A percentile compares a stretch with the other conserved stretches of the same genome.
Evolutionary conservation across 257 asterid genomes (phyloP).

Genomic region (Galeopsis tetrahit): DNA sequence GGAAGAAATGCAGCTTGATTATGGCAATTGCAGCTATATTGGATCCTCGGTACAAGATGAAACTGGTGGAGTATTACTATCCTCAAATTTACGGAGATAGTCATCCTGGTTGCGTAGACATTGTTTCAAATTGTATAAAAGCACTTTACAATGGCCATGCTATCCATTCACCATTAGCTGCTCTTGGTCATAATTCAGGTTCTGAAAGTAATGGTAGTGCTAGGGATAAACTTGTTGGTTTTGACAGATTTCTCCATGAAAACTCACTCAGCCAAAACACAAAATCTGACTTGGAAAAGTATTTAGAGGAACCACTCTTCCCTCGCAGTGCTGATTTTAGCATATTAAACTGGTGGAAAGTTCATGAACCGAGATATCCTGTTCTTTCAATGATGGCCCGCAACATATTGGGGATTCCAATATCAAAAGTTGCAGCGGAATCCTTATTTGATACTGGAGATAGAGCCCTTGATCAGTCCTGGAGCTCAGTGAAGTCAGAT

Average conservation of each 20-base stretch:
- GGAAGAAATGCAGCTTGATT: conserved; percentile 97
- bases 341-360: conserved; percentile 95
- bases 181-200: conserved; percentile 54
- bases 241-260: conserved; percentile 73
- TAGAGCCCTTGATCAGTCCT: conserved; percentile 52
- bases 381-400: conserved; percentile 90
- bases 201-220: conserved; percentile 53
- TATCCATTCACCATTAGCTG: conserved; percentile 63
- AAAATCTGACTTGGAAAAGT: conserved; percentile 87
- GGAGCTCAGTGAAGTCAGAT: conserved; percentile 70
- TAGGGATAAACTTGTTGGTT: conserved; percentile 74
- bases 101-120: conserved; percentile 66
- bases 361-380: conserved; percentile 88
- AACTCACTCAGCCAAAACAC: conserved; percentile 59
- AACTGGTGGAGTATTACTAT: conserved; percentile 82
- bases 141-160: conserved; percentile 85
- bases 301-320: conserved; percentile 85
- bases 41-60: conserved; percentile 93
- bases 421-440: conserved; percentile 67
- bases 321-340: conserved; percentile 74
- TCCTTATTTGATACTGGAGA: conserved; percentile 61
- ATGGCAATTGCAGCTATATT: conserved; percentile 94
- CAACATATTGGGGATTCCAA: conserved; percentile 82
- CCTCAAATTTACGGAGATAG: conserved; percentile 76
- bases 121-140: conserved; percentile 85